phyloP scores from a whole-genome alignment of 2,329 filamentous ascomycete species.

The Arthrobotrys sinensis region DNA sequence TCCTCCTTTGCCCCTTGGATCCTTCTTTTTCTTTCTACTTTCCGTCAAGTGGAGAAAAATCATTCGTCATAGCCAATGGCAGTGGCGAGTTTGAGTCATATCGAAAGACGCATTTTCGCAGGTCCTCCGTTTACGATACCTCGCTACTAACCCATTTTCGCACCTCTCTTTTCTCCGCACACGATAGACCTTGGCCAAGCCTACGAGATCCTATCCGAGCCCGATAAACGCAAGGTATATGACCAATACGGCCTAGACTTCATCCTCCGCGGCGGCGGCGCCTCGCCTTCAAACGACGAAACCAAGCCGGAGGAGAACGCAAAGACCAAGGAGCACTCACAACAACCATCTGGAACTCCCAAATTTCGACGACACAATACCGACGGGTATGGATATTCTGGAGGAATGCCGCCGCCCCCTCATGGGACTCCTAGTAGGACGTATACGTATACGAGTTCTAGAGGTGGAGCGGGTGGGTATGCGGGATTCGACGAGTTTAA shows the following conservation, averaged over 20 bases:
- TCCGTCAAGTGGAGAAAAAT: slow-evolving; percentile 4
- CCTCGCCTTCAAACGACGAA: slow-evolving; percentile 75
- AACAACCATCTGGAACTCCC: slow-evolving; percentile 69
- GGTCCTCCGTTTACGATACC: slow-evolving; percentile 40
- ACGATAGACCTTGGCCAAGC: slow-evolving; percentile 87
- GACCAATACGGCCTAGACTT: slow-evolving; percentile 96
- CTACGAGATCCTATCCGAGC: slow-evolving; percentile 97
- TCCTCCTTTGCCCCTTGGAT: background rate
- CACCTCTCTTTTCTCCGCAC: slow-evolving; percentile 4
- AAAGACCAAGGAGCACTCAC: slow-evolving; percentile 66
- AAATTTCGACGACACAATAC: slow-evolving; percentile 60
- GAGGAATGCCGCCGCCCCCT: slow-evolving; percentile 25
- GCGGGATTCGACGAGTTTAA: slow-evolving; percentile 54
- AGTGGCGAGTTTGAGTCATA: slow-evolving; percentile 46
- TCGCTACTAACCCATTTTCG: slow-evolving; percentile 55
- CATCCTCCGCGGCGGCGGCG: slow-evolving; percentile 82
- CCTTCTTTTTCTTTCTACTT: slow-evolving; percentile 9
- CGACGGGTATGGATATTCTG: slow-evolving; percentile 42
- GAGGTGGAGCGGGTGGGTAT: slow-evolving; percentile 25
- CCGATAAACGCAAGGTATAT: slow-evolving; percentile 95
- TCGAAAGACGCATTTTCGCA: slow-evolving; percentile 6
- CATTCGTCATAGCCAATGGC: slow-evolving; percentile 24
- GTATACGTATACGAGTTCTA: slow-evolving; percentile 39
- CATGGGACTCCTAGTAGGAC: slow-evolving; percentile 43
- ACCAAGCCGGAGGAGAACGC: slow-evolving; percentile 71